phyloP scores from a whole-genome alignment of 176 grass and related monocot genomes.

The Musa acuminata region DNA sequence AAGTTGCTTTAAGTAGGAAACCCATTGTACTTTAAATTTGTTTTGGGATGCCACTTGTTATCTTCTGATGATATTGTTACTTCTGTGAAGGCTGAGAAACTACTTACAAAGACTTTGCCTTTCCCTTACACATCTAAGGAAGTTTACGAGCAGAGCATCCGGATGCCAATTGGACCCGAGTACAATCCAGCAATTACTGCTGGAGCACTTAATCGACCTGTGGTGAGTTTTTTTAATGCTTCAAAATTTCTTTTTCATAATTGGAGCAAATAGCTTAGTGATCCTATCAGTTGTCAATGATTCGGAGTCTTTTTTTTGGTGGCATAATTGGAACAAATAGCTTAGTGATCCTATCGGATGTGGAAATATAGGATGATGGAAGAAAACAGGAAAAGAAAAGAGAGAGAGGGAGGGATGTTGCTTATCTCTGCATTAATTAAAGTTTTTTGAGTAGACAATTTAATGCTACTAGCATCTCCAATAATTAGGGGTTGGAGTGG shows the following conservation, averaged over 20 bases:
- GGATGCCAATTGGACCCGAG: constrained; percentile 95
- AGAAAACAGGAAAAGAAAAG: neutral
- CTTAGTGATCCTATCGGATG: neutral
- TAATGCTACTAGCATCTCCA: neutral
- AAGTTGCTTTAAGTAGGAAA: neutral
- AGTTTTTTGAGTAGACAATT: neutral
- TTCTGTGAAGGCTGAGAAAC: constrained; percentile 56
- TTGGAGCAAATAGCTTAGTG: no score
- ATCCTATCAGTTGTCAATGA: no score
- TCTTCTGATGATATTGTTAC: constrained; percentile 1
- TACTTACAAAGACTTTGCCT: constrained; percentile 53
- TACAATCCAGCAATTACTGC: constrained; percentile 69
- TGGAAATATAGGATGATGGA: neutral
- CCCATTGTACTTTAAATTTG: neutral
- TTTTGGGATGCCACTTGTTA: neutral
- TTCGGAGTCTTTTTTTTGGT: no score
- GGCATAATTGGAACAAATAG: no score
- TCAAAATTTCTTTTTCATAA: neutral
- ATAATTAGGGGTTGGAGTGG: neutral
- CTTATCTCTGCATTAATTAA: neutral
- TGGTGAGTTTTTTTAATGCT: constrained; percentile 36
- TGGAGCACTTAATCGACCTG: constrained; percentile 67
- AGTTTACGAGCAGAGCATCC: constrained; percentile 75
- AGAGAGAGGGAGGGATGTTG: neutral
- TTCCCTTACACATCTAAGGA: constrained; percentile 74